Percentiles rank a stretch among this genome's conserved stretches.
These are phyloP conservation scores for Filosporella fistucella DNA, from an alignment of 495 filamentous ascomycete genomes.

Conservation along the genomic window DNA sequence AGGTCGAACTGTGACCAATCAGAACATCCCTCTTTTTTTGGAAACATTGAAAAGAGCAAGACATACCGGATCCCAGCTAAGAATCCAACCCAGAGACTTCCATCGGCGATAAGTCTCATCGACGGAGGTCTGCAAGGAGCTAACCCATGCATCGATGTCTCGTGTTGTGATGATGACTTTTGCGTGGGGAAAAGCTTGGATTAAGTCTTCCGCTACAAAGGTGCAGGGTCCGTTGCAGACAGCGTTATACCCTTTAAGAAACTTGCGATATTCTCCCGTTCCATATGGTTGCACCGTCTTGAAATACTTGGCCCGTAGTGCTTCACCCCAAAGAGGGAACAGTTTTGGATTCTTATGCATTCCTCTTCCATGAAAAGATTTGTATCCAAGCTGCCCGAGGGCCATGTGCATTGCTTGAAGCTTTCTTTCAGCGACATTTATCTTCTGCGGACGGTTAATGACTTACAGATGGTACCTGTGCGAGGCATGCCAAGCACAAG, in stretches of 20 bases:
- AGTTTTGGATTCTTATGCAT: too few relatives aligned
- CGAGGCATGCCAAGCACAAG: slow-evolving; percentile 5
- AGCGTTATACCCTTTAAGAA: slow-evolving; percentile 25
- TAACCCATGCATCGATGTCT: slow-evolving; percentile 36
- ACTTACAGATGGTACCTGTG: slow-evolving; percentile 2
- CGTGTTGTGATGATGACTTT: slow-evolving; percentile 39
- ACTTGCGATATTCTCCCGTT: not conserved
- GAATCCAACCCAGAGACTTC: not conserved
- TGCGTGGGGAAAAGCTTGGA: slow-evolving; percentile 42
- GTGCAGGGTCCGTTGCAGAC: slow-evolving; percentile 34
- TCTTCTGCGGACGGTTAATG: too few relatives aligned
- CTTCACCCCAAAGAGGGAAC: slow-evolving; percentile 8
- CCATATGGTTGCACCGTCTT: not conserved
- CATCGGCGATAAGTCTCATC: not conserved
- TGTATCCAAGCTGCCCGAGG: too few relatives aligned
- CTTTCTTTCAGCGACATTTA: too few relatives aligned
- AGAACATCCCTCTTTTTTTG: not conserved
- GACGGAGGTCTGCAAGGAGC: slow-evolving; percentile 4
- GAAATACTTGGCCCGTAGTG: not conserved
- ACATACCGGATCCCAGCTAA: not conserved
- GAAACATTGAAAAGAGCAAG: not conserved
- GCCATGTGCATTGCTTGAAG: too few relatives aligned
- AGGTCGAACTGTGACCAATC: not conserved
- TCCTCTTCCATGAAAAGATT: too few relatives aligned
- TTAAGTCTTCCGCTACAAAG: slow-evolving; percentile 28